Evolutionary conservation across 2,329 filamentous ascomycete species (phyloP).

Genomic region (Monosporascus sp.): DNA sequence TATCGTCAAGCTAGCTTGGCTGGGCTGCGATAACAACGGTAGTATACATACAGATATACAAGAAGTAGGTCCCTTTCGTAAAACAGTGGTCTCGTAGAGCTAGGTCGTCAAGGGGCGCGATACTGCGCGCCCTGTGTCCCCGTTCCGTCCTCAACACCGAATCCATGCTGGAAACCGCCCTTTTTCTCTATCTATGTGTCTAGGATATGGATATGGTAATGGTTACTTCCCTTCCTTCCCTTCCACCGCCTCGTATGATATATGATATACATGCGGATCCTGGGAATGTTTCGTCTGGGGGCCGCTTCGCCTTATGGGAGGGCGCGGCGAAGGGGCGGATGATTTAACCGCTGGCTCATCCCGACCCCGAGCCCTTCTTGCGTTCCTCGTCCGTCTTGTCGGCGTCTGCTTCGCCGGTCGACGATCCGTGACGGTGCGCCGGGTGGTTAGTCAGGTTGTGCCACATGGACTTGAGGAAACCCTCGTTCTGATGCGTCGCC

Average conservation of each 20-base stretch:
- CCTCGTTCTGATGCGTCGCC: slow-evolving; percentile 67
- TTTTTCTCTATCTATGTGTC: neutral
- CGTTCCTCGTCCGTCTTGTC: slow-evolving; percentile 18
- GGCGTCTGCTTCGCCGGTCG: slow-evolving; percentile 14
- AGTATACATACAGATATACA: too few species aligned
- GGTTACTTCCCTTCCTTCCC: neutral
- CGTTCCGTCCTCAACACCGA: too few species aligned
- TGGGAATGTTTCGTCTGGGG: too few species aligned
- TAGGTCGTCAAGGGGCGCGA: too few species aligned
- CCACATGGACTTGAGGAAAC: slow-evolving; percentile 91
- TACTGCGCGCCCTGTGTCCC: too few species aligned
- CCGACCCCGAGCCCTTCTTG: slow-evolving; percentile 23
- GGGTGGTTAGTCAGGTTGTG: slow-evolving; percentile 81
- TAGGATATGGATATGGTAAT: neutral
- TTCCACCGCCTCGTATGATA: neutral
- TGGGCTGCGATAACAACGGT: too few species aligned
- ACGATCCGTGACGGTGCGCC: slow-evolving; percentile 36
- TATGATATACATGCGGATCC: neutral
- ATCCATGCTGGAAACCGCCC: neutral
- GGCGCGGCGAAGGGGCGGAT: too few species aligned
- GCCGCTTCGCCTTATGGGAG: too few species aligned
- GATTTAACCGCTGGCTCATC: slow-evolving; percentile 7
- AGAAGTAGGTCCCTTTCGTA: too few species aligned
- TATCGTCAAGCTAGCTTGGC: too few species aligned
- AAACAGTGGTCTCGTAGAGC: too few species aligned